phyloP scores from a whole-genome alignment of 75 land plant genomes.

The Sequoiadendron giganteum region DNA sequence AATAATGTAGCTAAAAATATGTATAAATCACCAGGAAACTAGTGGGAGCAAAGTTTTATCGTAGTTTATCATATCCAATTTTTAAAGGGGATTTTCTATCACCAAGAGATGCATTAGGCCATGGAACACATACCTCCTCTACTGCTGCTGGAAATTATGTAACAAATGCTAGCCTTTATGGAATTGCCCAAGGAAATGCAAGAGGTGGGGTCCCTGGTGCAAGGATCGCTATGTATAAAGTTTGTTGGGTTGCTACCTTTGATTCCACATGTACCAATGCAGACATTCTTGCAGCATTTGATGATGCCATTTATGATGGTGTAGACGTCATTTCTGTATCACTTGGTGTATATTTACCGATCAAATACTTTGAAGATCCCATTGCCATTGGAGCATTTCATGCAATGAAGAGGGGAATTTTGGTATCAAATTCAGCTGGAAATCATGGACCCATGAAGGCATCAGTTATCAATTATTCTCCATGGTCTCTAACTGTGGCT shows the following conservation, averaged over 20 bases:
- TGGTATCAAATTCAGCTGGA: no score
- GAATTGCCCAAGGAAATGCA: constrained; percentile 43
- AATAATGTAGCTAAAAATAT: no score
- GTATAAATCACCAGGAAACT: constrained; percentile 14
- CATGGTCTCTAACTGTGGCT: no score
- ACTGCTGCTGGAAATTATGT: no score
- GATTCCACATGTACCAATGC: constrained; percentile 70
- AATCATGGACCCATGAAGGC: no score
- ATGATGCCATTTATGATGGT: constrained; percentile 33
- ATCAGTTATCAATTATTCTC: no score
- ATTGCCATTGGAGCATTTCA: constrained; percentile 24
- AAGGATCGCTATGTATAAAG: constrained; percentile 78
- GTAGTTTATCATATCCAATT: background rate
- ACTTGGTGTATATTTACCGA: constrained; percentile 40
- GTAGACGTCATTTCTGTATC: constrained; percentile 66
- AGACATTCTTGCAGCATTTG: background rate
- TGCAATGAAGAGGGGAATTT: no score
- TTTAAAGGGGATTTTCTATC: background rate
- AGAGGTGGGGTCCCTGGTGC: constrained; percentile 77
- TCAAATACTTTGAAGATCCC: constrained; percentile 47
- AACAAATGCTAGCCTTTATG: no score
- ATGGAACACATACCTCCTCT: background rate
- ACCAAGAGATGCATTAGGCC: constrained; percentile 14
- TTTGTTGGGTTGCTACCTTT: constrained; percentile 56
- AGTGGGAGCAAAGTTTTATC: constrained; percentile 22